These are phyloP conservation scores for Rhizoctonia solani DNA, from an alignment of 1,284 basidiomycete genomes.

Conservation along the genomic window DNA sequence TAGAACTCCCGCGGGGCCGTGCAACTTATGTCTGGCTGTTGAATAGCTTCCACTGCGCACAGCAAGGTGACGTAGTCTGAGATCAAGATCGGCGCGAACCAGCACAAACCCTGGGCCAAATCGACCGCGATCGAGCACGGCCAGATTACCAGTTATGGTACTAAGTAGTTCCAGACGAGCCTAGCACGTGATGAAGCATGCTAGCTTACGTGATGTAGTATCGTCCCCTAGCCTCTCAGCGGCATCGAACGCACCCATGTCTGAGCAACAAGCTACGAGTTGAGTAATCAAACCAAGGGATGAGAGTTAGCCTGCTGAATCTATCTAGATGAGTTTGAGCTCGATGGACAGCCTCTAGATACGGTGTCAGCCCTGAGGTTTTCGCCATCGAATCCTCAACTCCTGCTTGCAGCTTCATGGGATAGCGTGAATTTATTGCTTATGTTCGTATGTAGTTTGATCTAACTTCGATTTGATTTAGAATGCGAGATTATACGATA, in stretches of 20 bases:
- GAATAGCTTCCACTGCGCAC: not conserved
- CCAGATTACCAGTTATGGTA: too few species aligned
- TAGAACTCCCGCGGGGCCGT: too few species aligned
- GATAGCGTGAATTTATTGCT: conserved; percentile 67
- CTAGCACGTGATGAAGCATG: too few species aligned
- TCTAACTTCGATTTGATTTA: conserved; percentile 43
- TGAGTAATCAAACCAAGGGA: not conserved
- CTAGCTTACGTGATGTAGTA: not conserved
- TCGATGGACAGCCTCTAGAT: conserved; percentile 80
- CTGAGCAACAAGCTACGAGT: conserved; percentile 26
- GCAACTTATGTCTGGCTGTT: not conserved
- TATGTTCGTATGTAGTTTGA: conserved; percentile 33
- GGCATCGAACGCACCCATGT: not conserved
- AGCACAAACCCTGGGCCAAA: too few species aligned
- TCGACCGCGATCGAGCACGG: too few species aligned
- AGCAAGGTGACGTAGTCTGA: too few species aligned
- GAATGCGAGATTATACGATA: conserved; percentile 76
- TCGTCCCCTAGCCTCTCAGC: not conserved
- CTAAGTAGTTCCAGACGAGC: not conserved
- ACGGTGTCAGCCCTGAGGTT: conserved; percentile 79
- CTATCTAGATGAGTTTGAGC: conserved; percentile 51
- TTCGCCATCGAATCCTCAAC: conserved; percentile 76
- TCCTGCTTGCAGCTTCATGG: conserved; percentile 83
- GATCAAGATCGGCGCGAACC: too few species aligned
- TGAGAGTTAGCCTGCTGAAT: not conserved